Evolutionary conservation across 2,329 filamentous ascomycete species (phyloP), one percentile per base, ranked within the genome.

Genomic region (Clarireedia hainanense): DNA sequence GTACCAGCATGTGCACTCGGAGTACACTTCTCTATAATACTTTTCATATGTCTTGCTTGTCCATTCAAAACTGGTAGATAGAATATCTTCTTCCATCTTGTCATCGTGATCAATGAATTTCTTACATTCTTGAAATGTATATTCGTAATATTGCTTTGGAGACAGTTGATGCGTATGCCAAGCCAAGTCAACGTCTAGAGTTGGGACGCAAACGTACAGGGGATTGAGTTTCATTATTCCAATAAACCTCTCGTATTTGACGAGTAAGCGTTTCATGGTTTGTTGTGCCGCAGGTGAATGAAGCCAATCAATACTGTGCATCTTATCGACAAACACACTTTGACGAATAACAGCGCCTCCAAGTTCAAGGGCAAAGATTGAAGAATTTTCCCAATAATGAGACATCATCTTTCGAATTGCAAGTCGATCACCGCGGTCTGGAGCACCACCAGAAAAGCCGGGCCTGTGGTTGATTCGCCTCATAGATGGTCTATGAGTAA

Each of bases 51-150:
- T 72, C 62, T 84, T 85, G 65, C 78, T 81, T 0, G 89, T 95
- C 80, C 81, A 88, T 66, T 84, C 81, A 65, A 94, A 94, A 5
- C 77, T 75, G 1, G 75, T 73, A 46, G 80, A 80, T 6, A 95
- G 77, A 49, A 76, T 77, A 14, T 73, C 73, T 64, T 91, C 85
- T 49, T 85, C 82, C 23, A 95, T 83, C 71, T 92, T 92, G 74
- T 95, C 90, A 68, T 94, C 86, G 65, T 95, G 89, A 66, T 91
- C 84, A 62, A 92, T 79, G 65, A 90, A 89, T 49, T 77, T 80
- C 0, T 65, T 65, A 5, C 76, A 77, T 23, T 69, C 68, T 0
- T 50, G 54, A 1, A 76, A 66, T 1, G 80, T 85, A 66, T 80
- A 85, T 2, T 67, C 57, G 63, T 81, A 85, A 71, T 94, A 94